Evolutionary conservation across 2,329 filamentous ascomycete genomes (phyloP).

Genomic region (Chaetomium globosum): DNA sequence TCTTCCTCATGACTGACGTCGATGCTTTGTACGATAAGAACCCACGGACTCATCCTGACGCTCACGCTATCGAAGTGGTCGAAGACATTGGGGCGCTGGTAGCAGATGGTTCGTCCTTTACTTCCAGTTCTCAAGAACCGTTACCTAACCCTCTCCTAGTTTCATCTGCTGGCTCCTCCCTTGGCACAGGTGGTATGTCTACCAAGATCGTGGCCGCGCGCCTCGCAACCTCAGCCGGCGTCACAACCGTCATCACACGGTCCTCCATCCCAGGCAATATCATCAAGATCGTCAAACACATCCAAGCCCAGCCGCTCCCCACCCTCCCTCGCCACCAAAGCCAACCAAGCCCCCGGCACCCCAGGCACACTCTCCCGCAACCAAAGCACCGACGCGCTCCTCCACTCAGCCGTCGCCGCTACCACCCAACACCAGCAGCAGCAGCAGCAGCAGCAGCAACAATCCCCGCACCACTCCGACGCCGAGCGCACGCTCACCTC

Average conservation of each 20-base stretch:
- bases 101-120: conserved; percentile 66
- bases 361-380: conserved; percentile 24
- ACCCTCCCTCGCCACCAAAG: conserved; percentile 38
- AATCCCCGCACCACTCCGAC: neutral
- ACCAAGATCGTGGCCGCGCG: conserved; percentile 95
- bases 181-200: conserved; percentile 95
- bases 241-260: conserved; percentile 92
- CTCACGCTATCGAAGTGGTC: conserved; percentile 87
- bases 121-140: neutral
- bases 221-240: conserved; percentile 88
- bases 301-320: conserved; percentile 63
- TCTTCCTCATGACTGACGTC: conserved; percentile 99
- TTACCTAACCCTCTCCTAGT: conserved; percentile 53
- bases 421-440: conserved; percentile 28
- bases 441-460: neutral
- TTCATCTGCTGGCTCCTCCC: conserved; percentile 80
- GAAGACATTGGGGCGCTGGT: conserved; percentile 81
- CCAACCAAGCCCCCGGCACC: conserved; percentile 27
- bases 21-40: conserved; percentile 98
- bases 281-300: conserved; percentile 78
- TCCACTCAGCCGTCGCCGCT: conserved; percentile 48
- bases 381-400: conserved; percentile 38
- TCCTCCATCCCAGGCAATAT: conserved; percentile 95
- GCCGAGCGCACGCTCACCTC: conserved; percentile 46
- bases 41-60: conserved; percentile 80